phyloP scores from a whole-genome alignment of 768 basidiomycete genomes.

The Leccinum obscurum region DNA sequence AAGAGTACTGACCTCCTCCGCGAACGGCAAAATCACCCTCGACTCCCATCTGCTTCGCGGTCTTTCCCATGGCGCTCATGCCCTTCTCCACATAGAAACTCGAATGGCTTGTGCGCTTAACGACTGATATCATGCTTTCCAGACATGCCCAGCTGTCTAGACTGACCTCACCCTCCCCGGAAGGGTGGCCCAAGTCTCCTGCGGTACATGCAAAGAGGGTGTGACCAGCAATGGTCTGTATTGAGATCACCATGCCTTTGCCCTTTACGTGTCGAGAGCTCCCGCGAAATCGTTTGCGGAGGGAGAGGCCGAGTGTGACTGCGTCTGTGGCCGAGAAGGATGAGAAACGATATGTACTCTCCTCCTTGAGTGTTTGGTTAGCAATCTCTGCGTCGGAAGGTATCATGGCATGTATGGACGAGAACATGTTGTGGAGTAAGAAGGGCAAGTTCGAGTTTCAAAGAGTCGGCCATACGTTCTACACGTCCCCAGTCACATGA shows the following conservation, averaged over 20 bases:
- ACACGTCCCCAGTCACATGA: slow-evolving; percentile 23
- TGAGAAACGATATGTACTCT: slow-evolving; percentile 66
- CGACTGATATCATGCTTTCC: slow-evolving; percentile 79
- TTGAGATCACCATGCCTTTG: slow-evolving; percentile 78
- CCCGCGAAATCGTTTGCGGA: slow-evolving; percentile 81
- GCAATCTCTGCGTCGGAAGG: slow-evolving; percentile 75
- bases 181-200: slow-evolving; percentile 69
- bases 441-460: background rate
- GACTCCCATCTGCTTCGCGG: slow-evolving; percentile 68
- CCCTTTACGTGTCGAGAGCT: slow-evolving; percentile 71
- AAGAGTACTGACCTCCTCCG: slow-evolving; percentile 67
- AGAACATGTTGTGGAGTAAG: slow-evolving; percentile 51
- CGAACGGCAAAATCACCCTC: slow-evolving; percentile 63
- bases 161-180: slow-evolving; percentile 73
- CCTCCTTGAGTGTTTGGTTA: slow-evolving; percentile 68
- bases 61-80: slow-evolving; percentile 81
- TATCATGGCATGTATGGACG: slow-evolving; percentile 57
- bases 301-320: slow-evolving; percentile 73
- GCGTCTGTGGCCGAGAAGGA: slow-evolving; percentile 78
- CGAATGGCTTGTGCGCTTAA: slow-evolving; percentile 78
- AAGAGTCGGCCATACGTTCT: background rate
- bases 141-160: slow-evolving; percentile 78
- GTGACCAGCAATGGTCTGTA: slow-evolving; percentile 78
- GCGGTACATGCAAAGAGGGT: slow-evolving; percentile 82
- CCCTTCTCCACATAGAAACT: slow-evolving; percentile 87